Base-by-base conservation (phyloP, 129 eudicot genomes). In the Cynara cardunculus region DNA sequence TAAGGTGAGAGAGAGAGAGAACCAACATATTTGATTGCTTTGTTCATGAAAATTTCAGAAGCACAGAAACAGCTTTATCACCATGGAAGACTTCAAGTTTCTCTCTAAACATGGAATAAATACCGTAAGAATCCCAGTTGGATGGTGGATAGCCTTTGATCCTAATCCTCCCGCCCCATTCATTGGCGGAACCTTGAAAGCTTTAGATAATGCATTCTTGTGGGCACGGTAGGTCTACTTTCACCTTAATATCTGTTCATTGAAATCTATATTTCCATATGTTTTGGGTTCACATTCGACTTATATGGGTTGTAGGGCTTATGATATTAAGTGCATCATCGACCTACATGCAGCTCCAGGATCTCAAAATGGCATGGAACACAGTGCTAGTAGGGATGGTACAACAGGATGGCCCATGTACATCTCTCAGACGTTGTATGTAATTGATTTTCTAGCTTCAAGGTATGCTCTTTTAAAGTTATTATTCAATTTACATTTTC, bases 121-220 rank as follows among this genome's bases (percentile, higher is more conserved):
- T 83, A 81, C 97, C 6, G 94, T 92, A 32, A 87, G 97, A 80
- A 89, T 89, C 74, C 94, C 94, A 6, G 97, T 92, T 61, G 97
- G 97, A 34, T 92, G 97, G 97, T 92, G 97, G 97, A 92, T 92
- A 78, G 90, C 92, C 21, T 86, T 16, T 72, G 97, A 92, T 86
- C 89, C 94, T 30, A 78, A 86, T 79, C 94, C 97, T 72, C 94
- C 94, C 0, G 80, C 89, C 25, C 94, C 94, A 71, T 92, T 89
- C 67, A 61, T 89, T 37, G 91, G 92, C 3, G 97, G 94, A 35
- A 74, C 81, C 69, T 80, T 89, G 67, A 78, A 83, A 83, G 97
- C 94, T 73, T 89, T 89, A 4, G 97, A 92, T 76, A 86, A 85
- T 79, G 94, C 97, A 7, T 92, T 89, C 82, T 86, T 87, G 1